Evolutionary conservation across 2,329 filamentous ascomycete species (phyloP), one percentile per base, ranked within the genome.

Genomic region (Colletotrichum godetiae): DNA sequence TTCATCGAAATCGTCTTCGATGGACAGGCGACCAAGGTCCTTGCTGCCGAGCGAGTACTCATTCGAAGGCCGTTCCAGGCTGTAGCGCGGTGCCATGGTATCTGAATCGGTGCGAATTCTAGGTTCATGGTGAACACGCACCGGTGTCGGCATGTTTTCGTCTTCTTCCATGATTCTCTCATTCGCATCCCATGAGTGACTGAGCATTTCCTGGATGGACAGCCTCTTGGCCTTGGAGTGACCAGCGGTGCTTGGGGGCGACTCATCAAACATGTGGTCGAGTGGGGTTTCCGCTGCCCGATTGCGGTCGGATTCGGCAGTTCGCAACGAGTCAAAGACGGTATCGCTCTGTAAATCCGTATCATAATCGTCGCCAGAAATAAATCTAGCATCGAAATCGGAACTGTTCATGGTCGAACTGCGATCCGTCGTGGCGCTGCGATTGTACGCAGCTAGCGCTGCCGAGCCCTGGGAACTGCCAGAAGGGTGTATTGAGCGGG

Each of bases 201-300:
- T 89, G 22, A 91, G 78, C 22, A 91, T 90, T 75, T 90, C 89
- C 60, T 91, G 89, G 49, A 91, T 89, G 0, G 89, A 90, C 12
- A 90, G 79, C 31, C 89, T 84, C 77, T 90, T 90, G 3, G 86
- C 83, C 78, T 86, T 90, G 76, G 76, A 82, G 76, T 88, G 88
- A 67, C 86, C 85, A 22, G 87, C 86, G 1, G 88, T 88, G 78
- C 88, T 89, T 8, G 90, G 89, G 46, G 92, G 92, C 15, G 93
- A 94, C 77, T 95, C 93, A 82, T 95, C 93, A 81, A 95, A 95
- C 86, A 95, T 93, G 29, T 91, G 94, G 78, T 95, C 93, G 62
- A 95, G 85, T 19, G 93, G 92, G 33, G 92, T 93, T 79, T 94
- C 91, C 59, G 91, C 88, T 42, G 90, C 89, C 73, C 91, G 90